Percentiles rank a stretch among this genome's conserved stretches.
Conservation (phyloP, 345 rosid genomes). For the Syzygium oleosum region DNA sequence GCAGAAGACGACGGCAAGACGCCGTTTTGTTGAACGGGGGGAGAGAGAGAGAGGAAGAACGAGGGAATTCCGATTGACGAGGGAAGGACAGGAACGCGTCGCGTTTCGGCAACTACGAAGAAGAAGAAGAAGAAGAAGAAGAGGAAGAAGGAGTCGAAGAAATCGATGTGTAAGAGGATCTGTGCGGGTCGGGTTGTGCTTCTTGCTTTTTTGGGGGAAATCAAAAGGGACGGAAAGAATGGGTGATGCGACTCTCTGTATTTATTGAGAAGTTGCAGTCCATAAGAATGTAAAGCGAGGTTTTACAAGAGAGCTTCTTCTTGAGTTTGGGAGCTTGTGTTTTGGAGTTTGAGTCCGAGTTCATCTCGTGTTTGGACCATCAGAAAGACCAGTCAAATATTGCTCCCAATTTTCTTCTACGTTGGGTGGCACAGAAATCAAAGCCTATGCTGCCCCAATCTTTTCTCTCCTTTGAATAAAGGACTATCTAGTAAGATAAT, state of each 20-base stretch:
- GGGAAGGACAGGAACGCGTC: background rate
- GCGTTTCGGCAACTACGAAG: background rate
- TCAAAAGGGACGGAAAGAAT: background rate
- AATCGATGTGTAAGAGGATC: background rate
- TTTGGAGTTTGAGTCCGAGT: background rate
- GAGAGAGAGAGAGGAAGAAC: background rate
- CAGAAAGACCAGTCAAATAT: background rate
- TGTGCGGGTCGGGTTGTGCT: background rate
- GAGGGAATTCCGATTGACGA: background rate
- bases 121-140: background rate
- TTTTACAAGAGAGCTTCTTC: no score
- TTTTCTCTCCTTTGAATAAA: background rate
- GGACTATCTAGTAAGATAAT: background rate
- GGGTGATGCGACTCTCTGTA: background rate
- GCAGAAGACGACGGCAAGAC: background rate
- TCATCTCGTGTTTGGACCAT: background rate
- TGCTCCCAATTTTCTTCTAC: no score
- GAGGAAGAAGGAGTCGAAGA: fast-evolving
- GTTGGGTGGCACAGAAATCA: background rate
- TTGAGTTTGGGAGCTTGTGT: no score
- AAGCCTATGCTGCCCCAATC: background rate
- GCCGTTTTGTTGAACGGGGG: background rate
- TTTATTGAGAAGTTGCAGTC: background rate
- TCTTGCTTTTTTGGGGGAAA: background rate
- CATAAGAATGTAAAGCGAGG: background rate